These are phyloP conservation scores for Ambrosia hybrid DNA, from an alignment of 140 eudicot genomes.

Conservation along the genomic window DNA sequence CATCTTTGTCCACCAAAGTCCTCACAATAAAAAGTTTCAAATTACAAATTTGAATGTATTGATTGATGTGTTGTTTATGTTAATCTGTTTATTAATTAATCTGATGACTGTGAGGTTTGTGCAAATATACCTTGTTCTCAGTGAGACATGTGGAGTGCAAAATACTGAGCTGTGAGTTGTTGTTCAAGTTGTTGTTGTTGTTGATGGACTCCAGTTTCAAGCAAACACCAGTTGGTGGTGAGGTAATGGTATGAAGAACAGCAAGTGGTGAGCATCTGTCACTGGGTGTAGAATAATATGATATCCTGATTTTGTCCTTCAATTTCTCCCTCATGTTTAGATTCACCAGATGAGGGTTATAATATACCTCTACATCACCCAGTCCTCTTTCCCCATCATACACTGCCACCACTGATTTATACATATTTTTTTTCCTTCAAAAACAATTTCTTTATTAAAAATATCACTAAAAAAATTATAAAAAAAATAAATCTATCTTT, in stretches of 20 bases:
- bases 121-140: constrained; percentile 89
- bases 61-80: constrained; percentile 5
- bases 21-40: constrained; percentile 25
- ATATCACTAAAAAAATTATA: too few relatives aligned
- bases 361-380: constrained; percentile 72
- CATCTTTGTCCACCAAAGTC: constrained; percentile 43
- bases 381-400: constrained; percentile 71
- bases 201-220: constrained; percentile 81
- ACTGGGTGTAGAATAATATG: constrained; percentile 66
- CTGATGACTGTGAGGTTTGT: background rate
- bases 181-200: constrained; percentile 31
- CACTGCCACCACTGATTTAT: constrained; percentile 27
- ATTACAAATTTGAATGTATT: constrained; percentile 4
- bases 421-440: constrained; percentile 12
- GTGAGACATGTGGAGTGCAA: constrained; percentile 93
- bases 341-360: constrained; percentile 38
- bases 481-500: constrained; percentile 5
- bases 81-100: constrained; percentile 18
- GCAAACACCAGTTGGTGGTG: constrained; percentile 55
- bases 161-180: constrained; percentile 54
- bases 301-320: constrained; percentile 65
- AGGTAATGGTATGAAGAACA: constrained; percentile 70
- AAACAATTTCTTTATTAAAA: too few relatives aligned
- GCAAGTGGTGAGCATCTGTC: constrained; percentile 98
- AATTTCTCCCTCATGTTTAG: constrained; percentile 44